phyloP scores from a whole-genome alignment of 257 asterid genomes.

The Solanum sejunctum region DNA sequence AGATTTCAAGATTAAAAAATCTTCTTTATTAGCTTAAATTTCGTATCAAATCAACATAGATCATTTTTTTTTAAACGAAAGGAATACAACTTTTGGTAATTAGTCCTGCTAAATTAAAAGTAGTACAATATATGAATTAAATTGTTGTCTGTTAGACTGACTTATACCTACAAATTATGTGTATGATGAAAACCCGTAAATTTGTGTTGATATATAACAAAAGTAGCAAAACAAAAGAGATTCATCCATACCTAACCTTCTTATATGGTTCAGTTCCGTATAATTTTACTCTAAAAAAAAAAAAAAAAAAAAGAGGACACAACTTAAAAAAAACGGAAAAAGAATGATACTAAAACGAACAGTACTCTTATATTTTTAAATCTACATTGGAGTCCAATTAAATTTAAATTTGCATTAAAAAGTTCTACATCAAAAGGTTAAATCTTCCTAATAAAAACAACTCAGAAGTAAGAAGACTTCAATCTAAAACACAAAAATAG shows the following conservation, averaged over 20 bases:
- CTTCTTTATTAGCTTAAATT: no score
- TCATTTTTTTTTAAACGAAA: no score
- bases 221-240: not conserved
- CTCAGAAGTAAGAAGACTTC: accelerated
- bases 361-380: not conserved
- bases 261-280: not conserved
- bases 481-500: not conserved
- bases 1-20: no score
- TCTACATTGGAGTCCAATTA: not conserved
- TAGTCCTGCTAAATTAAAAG: not conserved
- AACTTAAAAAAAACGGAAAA: not conserved
- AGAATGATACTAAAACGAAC: not conserved
- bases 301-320: not conserved
- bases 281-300: not conserved
- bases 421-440: no score
- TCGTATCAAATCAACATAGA: no score
- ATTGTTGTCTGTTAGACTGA: not conserved
- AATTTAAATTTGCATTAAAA: not conserved
- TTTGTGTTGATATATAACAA: not conserved
- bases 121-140: not conserved
- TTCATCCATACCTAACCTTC: not conserved
- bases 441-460: not conserved
- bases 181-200: not conserved
- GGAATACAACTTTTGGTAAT: not conserved
- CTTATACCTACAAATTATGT: not conserved